Evolutionary conservation across 1,139 yeast genomes (phyloP), one percentile per base, ranked within the genome.

Genomic region (Kurtzmaniella natalensis): DNA sequence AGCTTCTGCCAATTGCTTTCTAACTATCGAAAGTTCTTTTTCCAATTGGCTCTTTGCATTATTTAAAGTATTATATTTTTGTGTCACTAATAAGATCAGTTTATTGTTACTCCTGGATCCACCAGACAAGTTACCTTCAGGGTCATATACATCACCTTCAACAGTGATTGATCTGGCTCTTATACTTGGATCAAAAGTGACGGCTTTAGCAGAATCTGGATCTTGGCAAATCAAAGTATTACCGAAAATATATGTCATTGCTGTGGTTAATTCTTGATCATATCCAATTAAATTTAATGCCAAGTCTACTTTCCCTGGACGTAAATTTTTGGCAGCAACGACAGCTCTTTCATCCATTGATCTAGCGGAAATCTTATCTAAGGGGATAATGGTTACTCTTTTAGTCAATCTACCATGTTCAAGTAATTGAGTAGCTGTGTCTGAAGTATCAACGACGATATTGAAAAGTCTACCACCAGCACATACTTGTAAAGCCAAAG

Each of bases 91-190:
- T 38, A 92, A 64, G 4, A 83, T 57, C 0, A 88, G 75, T 5
- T 75, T 68, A 10, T 77, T 70, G 31, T 65, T 60, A 43, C 70
- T 77, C 44, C 92, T 72, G 16, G 94, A 81, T n/a, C 98, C 98
- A 35, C 99, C 99, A 1, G 96, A 85, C 26, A 94, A 64, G 16
- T 95, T 87, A 10, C 99, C 99, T 46, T 83, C 88, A 0, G 98
- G 98, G 53, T 94, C 98, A 59, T 89, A 94, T 8, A 82, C 74
- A 57, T 92, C 98, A 32, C 98, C 99, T 35, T 89, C 94, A 27
- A 85, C 56, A 0, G 99, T 94, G 10, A 94, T 89, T n/a, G 95
- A 82, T 48, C 92, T 78, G 1, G 89, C 70, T 43, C 86, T 72
- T 10, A 92, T 78, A 38, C 76, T 70, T 0, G 92, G 94, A 54